Evolutionary conservation across 495 filamentous ascomycete species (phyloP), one percentile per base, ranked within the genome.

Genomic region (Lasiosphaeriaceae sp.): DNA sequence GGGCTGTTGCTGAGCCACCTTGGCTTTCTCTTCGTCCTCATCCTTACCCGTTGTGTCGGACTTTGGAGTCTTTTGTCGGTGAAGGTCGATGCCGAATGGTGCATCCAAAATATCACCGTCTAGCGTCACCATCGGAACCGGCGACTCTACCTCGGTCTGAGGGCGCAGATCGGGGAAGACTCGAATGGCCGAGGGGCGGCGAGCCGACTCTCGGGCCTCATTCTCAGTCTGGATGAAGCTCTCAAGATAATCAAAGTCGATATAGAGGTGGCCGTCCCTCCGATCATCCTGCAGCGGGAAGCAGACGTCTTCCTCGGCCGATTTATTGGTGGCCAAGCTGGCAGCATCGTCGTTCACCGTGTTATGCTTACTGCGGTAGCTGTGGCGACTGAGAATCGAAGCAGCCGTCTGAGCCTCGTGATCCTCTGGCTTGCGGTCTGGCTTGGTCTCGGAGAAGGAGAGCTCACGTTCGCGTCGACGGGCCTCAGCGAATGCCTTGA

Each of bases 401-500:
- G 83, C 71, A 0, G 90, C 88, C 16, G 89, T 85, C 54, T 90
- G 83, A 21, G 92, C 75, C 35, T 85, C 77, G 14, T 81, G 76
- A 19, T 90, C 90, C 2, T 77, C 74, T 14, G 52, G 52, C 37
- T 72, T 74, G 49, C 67, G 67, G 44, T 71, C 69, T 0, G 62
- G 54, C 49, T 64, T 71, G 8, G 56, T 52, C 22, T 81, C 79
- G 1, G 74, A 76, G 51, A 75, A 64, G 16, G 83, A 85, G 11
- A 82, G 63, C n/a, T 78, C 78, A 17, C 77, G 74, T 56, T 84
- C 80, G 12, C 81, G 77, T 20, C 81, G 80, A 34, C 83, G 77
- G 39, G 83, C 83, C 59, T 94, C 90, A 3, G 93, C 95, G 70
- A 98, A 98, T 16, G 94, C 94, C 70, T 97, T 93, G 22, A 98